Conservation (phyloP, 768 basidiomycete species). For the Lactifluus rugatus region DNA sequence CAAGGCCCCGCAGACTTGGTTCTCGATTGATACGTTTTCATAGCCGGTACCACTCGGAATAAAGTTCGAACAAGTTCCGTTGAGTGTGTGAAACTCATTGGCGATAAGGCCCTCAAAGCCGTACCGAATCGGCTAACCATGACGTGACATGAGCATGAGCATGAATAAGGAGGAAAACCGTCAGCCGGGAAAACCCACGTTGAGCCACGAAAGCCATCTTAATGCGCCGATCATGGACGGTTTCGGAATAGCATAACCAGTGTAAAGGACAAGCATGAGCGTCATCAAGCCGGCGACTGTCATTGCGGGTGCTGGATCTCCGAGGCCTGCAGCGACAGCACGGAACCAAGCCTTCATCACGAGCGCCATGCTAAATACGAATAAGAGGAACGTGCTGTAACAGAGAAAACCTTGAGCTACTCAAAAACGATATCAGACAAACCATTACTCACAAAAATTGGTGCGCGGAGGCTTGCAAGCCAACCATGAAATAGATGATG, state of each 20-base stretch:
- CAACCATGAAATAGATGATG: constrained; percentile 53
- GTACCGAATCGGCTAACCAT: constrained; percentile 56
- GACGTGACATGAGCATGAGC: constrained; percentile 22
- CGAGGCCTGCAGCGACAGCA: constrained; percentile 49
- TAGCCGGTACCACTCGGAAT: constrained; percentile 59
- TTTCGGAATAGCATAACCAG: constrained; percentile 51
- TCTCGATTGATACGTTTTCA: constrained; percentile 40
- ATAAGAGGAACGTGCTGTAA: constrained; percentile 47
- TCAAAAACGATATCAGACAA: neutral
- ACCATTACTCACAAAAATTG: constrained; percentile 54
- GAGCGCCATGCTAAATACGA: constrained; percentile 47
- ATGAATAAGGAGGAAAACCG: neutral
- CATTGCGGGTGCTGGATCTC: constrained; percentile 51
- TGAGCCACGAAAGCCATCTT: constrained; percentile 57
- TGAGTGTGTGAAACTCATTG: constrained; percentile 71
- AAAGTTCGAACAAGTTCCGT: constrained; percentile 49
- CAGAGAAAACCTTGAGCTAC: constrained; percentile 1
- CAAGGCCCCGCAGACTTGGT: constrained; percentile 70
- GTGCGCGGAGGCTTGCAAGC: constrained; percentile 41
- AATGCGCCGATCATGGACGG: constrained; percentile 60
- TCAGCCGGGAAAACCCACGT: constrained; percentile 30
- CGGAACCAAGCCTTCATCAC: constrained; percentile 75
- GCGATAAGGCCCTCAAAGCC: constrained; percentile 67
- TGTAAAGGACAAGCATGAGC: constrained; percentile 47
- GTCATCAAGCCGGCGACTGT: constrained; percentile 44